Conservation (phyloP, 2,329 filamentous ascomycete species). For the Phaeosphaeria sp. region DNA sequence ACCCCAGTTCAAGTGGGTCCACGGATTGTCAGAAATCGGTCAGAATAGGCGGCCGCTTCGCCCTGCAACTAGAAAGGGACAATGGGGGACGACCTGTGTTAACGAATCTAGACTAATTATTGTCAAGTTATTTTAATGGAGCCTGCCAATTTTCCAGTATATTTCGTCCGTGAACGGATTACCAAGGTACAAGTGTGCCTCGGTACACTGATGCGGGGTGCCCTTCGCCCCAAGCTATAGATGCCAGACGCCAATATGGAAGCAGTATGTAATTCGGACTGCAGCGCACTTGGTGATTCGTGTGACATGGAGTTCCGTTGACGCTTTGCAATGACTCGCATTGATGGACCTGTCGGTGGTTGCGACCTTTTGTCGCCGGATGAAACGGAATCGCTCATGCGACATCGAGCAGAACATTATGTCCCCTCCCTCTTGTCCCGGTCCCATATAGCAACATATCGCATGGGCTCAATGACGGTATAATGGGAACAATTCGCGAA, state of each 20-base stretch:
- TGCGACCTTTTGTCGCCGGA: neutral
- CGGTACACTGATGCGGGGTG: constrained; percentile 1
- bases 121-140: neutral
- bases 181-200: neutral
- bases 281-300: neutral
- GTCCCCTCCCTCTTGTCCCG: neutral
- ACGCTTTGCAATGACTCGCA: neutral
- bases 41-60: neutral
- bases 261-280: neutral
- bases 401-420: neutral
- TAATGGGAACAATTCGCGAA: too few relatives aligned
- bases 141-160: neutral
- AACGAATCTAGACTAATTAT: neutral
- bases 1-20: neutral
- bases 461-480: too few relatives aligned
- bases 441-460: too few relatives aligned
- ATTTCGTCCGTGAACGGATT: neutral
- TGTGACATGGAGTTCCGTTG: neutral
- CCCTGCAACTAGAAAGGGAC: neutral
- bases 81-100: neutral
- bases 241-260: neutral
- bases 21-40: neutral
- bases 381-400: neutral
- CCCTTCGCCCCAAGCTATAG: neutral
- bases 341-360: neutral